These are phyloP conservation scores for Hypoxylon crocopeplum DNA, from an alignment of 495 filamentous ascomycete genomes.

Conservation along the genomic window DNA sequence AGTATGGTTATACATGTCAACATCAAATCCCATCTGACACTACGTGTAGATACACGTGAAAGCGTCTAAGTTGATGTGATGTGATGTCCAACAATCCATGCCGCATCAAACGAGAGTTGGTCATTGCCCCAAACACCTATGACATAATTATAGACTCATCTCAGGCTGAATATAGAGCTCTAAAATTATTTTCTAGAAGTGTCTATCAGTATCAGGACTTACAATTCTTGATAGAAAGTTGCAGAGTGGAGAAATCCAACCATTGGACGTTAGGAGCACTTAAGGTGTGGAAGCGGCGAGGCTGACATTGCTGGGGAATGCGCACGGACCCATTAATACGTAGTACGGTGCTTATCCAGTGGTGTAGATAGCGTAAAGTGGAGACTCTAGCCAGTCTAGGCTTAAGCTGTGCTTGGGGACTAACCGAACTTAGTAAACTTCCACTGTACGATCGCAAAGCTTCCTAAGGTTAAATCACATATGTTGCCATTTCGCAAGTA, in stretches of 20 bases:
- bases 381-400: background rate
- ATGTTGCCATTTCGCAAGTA: constrained; percentile 21
- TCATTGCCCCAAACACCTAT: too few relatives aligned
- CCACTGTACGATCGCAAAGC: constrained; percentile 36
- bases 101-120: too few relatives aligned
- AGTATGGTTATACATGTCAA: too few relatives aligned
- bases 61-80: too few relatives aligned
- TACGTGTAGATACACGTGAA: too few relatives aligned
- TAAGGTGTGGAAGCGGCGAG: constrained; percentile 4
- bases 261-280: background rate
- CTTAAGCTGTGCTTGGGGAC: constrained; percentile 6
- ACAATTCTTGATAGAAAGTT: too few relatives aligned
- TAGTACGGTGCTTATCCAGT: constrained; percentile 3
- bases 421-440: constrained; percentile 32
- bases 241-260: background rate
- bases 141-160: too few relatives aligned
- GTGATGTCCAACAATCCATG: too few relatives aligned
- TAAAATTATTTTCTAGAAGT: too few relatives aligned
- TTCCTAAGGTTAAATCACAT: constrained; percentile 23
- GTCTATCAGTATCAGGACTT: too few relatives aligned
- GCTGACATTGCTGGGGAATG: constrained; percentile 8
- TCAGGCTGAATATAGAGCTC: background rate
- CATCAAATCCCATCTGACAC: too few relatives aligned
- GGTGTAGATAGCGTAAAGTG: background rate
- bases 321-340: constrained; percentile 16